phyloP scores from a whole-genome alignment of 2,329 filamentous ascomycete genomes.

The Aspergillus brasiliensis region DNA sequence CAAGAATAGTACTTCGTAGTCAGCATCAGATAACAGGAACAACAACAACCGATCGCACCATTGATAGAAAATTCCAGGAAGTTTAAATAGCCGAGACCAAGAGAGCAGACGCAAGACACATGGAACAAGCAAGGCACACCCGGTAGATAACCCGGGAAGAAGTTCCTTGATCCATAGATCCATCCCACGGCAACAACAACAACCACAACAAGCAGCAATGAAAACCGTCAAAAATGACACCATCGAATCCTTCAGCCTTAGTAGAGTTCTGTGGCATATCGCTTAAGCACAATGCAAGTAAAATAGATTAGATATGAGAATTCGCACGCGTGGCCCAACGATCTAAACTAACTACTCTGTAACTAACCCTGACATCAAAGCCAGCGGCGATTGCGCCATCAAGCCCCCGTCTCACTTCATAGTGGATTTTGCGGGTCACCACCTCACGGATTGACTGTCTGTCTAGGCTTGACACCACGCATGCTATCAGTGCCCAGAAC shows the following conservation, averaged over 20 bases:
- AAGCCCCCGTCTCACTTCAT: slow-evolving; percentile 10
- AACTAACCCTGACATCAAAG: background rate
- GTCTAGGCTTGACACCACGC: too few species aligned
- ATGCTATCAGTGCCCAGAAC: too few species aligned
- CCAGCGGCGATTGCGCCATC: slow-evolving; percentile 29
- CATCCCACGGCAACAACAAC: background rate
- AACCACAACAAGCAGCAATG: background rate
- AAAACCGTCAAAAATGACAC: background rate
- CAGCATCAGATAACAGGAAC: background rate
- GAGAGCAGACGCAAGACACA: background rate
- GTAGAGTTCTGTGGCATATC: background rate
- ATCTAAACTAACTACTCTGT: too few species aligned
- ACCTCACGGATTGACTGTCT: background rate
- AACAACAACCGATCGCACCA: background rate
- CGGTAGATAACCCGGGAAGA: background rate
- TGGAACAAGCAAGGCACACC: background rate
- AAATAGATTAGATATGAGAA: background rate
- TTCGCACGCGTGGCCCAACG: background rate
- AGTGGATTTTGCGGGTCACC: background rate
- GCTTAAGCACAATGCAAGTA: background rate
- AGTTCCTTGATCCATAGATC: background rate
- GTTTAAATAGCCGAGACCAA: background rate
- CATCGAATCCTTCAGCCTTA: background rate
- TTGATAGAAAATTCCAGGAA: background rate
- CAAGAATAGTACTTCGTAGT: background rate